A percentile compares a stretch with the other conserved stretches of the same genome.
phyloP scores from a whole-genome alignment of 202 grass and related monocot genomes.

The Hordeum pubiflorum region DNA sequence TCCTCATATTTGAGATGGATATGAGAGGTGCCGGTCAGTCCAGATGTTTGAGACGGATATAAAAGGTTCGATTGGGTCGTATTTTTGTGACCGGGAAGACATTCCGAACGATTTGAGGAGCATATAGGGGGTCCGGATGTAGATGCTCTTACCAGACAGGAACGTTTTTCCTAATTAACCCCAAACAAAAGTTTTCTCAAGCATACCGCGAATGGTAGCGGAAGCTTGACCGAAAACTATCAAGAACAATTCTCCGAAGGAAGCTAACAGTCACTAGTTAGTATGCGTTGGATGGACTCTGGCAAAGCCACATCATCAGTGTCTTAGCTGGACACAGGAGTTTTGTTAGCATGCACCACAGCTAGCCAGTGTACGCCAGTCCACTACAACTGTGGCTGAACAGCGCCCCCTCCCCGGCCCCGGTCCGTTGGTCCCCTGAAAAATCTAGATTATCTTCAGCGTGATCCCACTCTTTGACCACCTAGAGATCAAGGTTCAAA shows the following conservation, averaged over 20 bases:
- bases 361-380: not conserved
- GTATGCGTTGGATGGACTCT: not conserved
- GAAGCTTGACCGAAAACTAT: not conserved
- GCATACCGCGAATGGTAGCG: no score
- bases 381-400: not conserved
- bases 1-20: no score
- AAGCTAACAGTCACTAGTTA: not conserved
- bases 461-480: conserved; percentile 16
- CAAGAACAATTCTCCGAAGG: not conserved
- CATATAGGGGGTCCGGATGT: no score
- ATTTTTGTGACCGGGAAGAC: no score
- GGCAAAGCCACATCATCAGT: not conserved
- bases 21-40: no score
- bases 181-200: no score
- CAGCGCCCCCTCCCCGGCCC: not conserved
- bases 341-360: not conserved
- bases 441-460: not conserved
- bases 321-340: not conserved
- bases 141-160: no score
- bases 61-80: no score
- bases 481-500: not conserved
- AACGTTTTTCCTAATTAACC: no score
- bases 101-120: no score
- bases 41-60: no score
- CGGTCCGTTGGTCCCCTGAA: not conserved